Percentiles rank a stretch among this genome's conserved stretches.
Conservation (phyloP, 176 grass and related monocot genomes). For the Hordeum vulgare region MorexV3_pseudomolecules_assembly NC_058522.1:23697937-23698436, state of each 20-base stretch:
- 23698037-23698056: slow-evolving; percentile 21
- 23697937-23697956: not conserved
- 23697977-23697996: not conserved
- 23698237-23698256: not conserved
- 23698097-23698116: not conserved
- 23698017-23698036: not conserved
- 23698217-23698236: not conserved
- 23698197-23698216: not conserved
- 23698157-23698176: not conserved
- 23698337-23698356: no score
- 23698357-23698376: no score
- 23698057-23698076: slow-evolving; percentile 8
- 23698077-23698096: not conserved
- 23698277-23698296: not conserved
- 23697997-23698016: not conserved
- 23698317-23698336: no score
- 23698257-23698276: not conserved
- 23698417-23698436: no score
- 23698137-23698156: not conserved
- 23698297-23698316: not conserved
- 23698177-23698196: not conserved
- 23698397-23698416: not conserved
- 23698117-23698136: not conserved
- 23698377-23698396: no score
- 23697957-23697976: not conserved